phyloP scores from a whole-genome alignment of 805 yeast species.

The Kazachstania africana region DNA sequence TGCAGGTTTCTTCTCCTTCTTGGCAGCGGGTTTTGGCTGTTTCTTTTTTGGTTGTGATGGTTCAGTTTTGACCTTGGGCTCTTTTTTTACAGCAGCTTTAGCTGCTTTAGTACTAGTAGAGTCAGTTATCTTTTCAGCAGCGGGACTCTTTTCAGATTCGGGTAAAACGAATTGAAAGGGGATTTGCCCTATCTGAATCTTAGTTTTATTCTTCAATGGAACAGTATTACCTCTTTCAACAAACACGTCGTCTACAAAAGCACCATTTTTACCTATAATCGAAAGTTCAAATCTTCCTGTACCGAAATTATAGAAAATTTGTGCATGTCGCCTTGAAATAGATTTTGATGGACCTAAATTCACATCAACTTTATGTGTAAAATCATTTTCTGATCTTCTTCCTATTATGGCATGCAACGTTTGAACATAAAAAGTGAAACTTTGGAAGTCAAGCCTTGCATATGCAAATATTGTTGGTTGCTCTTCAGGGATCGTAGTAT shows the following conservation, averaged over 20 bases:
- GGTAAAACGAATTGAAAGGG: slow-evolving; percentile 84
- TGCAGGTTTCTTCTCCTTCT: slow-evolving; percentile 40
- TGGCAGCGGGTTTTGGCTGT: slow-evolving; percentile 28
- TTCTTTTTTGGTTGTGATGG: slow-evolving; percentile 28
- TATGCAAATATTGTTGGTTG: slow-evolving; percentile 35
- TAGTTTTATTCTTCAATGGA: slow-evolving; percentile 69
- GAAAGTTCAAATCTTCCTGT: slow-evolving; percentile 88
- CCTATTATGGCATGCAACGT: slow-evolving; percentile 90
- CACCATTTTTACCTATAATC: slow-evolving; percentile 90
- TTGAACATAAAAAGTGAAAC: slow-evolving; percentile 90
- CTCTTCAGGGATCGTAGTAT: slow-evolving; percentile 15
- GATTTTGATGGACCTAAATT: slow-evolving; percentile 89
- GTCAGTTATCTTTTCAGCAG: slow-evolving; percentile 10
- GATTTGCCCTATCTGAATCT: slow-evolving; percentile 87
- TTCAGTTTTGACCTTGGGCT: slow-evolving; percentile 4
- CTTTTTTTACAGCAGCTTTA: slow-evolving; percentile 6
- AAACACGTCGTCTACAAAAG: slow-evolving; percentile 85
- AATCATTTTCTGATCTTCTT: slow-evolving; percentile 69
- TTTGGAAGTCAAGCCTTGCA: slow-evolving; percentile 80
- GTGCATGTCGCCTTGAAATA: slow-evolving; percentile 87
- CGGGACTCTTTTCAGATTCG: slow-evolving; percentile 36
- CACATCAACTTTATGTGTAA: slow-evolving; percentile 69
- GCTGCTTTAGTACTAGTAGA: slow-evolving; percentile 2
- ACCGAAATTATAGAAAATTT: slow-evolving; percentile 91
- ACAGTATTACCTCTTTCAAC: slow-evolving; percentile 88